Evolutionary conservation across 768 basidiomycete species (phyloP).

Genomic region (Psilocybe azurescens): DNA sequence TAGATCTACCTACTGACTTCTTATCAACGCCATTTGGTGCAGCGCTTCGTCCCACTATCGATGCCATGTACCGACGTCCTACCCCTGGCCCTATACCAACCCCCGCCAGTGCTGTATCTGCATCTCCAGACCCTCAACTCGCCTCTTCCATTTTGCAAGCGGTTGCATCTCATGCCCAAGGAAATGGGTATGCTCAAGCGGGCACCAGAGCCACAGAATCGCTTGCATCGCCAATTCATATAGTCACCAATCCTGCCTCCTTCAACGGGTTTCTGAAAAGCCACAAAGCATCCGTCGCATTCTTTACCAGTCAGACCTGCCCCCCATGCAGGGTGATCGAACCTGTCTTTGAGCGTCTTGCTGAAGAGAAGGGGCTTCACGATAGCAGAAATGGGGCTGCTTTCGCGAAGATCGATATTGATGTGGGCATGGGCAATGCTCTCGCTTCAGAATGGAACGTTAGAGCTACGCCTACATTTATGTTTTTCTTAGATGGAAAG

Average conservation of each 20-base stretch:
- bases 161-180: constrained; percentile 56
- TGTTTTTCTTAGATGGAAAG: constrained; percentile 81
- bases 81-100: constrained; percentile 44
- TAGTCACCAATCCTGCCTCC: constrained; percentile 75
- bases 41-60: constrained; percentile 88
- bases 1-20: constrained; percentile 83
- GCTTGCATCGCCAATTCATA: constrained; percentile 67
- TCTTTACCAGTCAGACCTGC: constrained; percentile 82
- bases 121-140: constrained; percentile 53
- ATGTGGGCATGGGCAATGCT: constrained; percentile 63
- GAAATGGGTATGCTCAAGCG: constrained; percentile 22
- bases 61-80: constrained; percentile 81
- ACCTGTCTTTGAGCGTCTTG: constrained; percentile 81
- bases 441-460: constrained; percentile 72
- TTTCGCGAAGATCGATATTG: constrained; percentile 87
- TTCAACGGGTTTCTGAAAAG: constrained; percentile 67
- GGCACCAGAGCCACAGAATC: constrained; percentile 48
- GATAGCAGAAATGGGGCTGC: constrained; percentile 55
- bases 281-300: constrained; percentile 76
- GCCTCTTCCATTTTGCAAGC: constrained; percentile 61
- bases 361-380: constrained; percentile 60
- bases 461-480: constrained; percentile 84
- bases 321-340: constrained; percentile 85
- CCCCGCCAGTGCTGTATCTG: constrained; percentile 33
- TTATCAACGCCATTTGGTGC: constrained; percentile 89